Evolutionary conservation across 345 rosid species (phyloP).

Genomic region (Dovyalis caffra): DNA sequence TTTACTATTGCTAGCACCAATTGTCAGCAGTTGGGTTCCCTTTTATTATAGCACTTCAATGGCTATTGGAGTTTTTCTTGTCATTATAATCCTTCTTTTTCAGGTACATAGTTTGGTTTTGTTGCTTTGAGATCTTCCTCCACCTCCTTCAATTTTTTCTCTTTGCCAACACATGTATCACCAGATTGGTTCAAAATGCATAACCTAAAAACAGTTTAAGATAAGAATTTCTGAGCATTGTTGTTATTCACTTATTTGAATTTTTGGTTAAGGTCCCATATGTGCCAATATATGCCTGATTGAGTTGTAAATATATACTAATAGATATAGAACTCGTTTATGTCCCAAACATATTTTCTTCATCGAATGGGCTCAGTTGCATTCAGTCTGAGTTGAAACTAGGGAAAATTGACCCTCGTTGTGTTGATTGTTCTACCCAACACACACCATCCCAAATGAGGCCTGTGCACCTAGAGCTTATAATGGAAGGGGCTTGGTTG

Average conservation of each 20-base stretch:
- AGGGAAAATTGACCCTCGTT: no score
- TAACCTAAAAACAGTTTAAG: background rate
- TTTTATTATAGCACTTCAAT: conserved; percentile 90
- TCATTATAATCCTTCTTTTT: conserved; percentile 68
- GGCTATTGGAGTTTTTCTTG: conserved; percentile 88
- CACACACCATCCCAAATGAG: background rate
- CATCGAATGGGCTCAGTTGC: background rate
- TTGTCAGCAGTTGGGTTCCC: conserved; percentile 88
- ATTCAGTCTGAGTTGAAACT: background rate
- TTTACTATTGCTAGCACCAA: conserved; percentile 64
- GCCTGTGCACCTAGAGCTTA: background rate
- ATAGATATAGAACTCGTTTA: background rate
- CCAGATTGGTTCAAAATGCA: background rate
- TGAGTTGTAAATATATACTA: background rate
- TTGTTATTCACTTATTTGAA: background rate
- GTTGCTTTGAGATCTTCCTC: background rate
- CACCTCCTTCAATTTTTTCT: background rate
- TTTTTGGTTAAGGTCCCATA: background rate
- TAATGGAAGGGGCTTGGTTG: background rate
- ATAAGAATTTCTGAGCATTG: background rate
- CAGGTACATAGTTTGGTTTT: conserved; percentile 52
- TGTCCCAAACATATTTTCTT: background rate
- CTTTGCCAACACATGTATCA: background rate
- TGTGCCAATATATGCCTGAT: background rate
- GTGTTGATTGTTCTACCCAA: background rate